phyloP scores from a whole-genome alignment of 306 rosid genomes.

The Senna tora region DNA sequence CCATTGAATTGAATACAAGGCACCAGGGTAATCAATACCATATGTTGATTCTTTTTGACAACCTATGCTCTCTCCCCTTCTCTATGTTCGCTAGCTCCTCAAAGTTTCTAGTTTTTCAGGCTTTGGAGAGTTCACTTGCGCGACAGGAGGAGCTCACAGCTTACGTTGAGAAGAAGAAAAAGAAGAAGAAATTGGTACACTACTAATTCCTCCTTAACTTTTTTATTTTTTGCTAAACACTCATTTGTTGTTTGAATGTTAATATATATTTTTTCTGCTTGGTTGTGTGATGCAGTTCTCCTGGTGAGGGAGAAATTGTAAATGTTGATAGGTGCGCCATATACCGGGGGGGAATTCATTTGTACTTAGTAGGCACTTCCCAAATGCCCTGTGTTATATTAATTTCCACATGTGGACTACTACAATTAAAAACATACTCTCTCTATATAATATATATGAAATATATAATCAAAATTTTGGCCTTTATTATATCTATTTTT shows the following conservation, averaged over 20 bases:
- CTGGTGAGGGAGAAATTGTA: conserved; percentile 34
- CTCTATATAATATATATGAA: conserved; percentile 19
- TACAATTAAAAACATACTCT: conserved; percentile 36
- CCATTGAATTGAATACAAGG: neutral
- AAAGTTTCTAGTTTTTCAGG: conserved; percentile 42
- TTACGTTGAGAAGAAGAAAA: conserved; percentile 66
- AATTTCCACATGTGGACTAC: conserved; percentile 42
- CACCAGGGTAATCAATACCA: conserved; percentile 1
- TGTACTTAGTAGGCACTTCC: conserved; percentile 41
- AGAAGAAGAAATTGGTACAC: conserved; percentile 50
- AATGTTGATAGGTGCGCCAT: conserved; percentile 30
- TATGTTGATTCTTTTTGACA: neutral
- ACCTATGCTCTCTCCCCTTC: neutral
- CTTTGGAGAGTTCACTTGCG: conserved; percentile 69
- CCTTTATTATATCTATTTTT: conserved; percentile 20
- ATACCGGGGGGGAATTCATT: conserved; percentile 13
- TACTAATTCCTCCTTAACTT: conserved; percentile 14
- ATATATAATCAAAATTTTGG: conserved; percentile 38
- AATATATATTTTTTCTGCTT: conserved; percentile 16
- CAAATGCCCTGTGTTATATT: conserved; percentile 41
- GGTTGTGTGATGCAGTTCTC: conserved; percentile 39
- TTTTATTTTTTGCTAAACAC: conserved; percentile 10
- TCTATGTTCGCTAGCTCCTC: neutral
- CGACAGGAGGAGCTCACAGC: conserved; percentile 70
- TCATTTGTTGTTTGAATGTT: conserved; percentile 17